These are phyloP conservation scores for Ceratocystis variospora DNA, from an alignment of 2,329 filamentous ascomycete genomes.

Conservation along the genomic window DNA sequence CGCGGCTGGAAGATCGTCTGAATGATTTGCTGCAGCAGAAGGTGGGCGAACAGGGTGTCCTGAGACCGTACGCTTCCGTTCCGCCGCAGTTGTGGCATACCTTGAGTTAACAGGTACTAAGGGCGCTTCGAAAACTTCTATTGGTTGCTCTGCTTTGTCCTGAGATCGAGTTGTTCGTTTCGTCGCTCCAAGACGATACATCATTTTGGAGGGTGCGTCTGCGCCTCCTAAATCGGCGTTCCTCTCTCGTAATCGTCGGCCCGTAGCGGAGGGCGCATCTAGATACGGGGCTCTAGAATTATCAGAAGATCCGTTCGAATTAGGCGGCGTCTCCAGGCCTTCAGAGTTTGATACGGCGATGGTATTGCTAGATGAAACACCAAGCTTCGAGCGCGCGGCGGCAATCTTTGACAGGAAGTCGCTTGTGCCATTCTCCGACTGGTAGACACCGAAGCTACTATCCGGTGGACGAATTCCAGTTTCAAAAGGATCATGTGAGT, in stretches of 20 bases:
- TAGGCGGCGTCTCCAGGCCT: conserved; percentile 47
- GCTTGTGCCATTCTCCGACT: conserved; percentile 17
- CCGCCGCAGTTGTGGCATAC: conserved; percentile 35
- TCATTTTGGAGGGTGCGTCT: conserved; percentile 45
- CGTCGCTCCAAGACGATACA: conserved; percentile 36
- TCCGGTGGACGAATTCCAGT: conserved; percentile 9
- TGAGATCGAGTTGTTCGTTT: conserved; percentile 31
- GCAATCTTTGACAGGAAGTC: conserved; percentile 45
- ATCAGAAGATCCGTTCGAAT: conserved; percentile 17
- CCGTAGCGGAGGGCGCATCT: conserved; percentile 40
- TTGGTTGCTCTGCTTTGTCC: conserved; percentile 27
- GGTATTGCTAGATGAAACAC: conserved; percentile 18
- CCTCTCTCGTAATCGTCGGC: conserved; percentile 38
- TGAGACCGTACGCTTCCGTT: conserved; percentile 84
- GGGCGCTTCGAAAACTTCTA: conserved; percentile 30
- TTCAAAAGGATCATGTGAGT: conserved; percentile 39
- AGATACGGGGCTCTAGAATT: not conserved
- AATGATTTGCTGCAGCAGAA: conserved; percentile 29
- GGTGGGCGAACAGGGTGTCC: conserved; percentile 52
- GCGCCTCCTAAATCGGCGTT: conserved; percentile 17
- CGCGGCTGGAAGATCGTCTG: conserved; percentile 45
- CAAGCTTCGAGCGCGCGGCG: conserved; percentile 35
- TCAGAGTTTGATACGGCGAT: conserved; percentile 35
- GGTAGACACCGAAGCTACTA: conserved; percentile 17
- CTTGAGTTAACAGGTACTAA: conserved; percentile 28